Base-by-base conservation (phyloP, 805 yeast genomes). In the Candida silvicultrix region DNA sequence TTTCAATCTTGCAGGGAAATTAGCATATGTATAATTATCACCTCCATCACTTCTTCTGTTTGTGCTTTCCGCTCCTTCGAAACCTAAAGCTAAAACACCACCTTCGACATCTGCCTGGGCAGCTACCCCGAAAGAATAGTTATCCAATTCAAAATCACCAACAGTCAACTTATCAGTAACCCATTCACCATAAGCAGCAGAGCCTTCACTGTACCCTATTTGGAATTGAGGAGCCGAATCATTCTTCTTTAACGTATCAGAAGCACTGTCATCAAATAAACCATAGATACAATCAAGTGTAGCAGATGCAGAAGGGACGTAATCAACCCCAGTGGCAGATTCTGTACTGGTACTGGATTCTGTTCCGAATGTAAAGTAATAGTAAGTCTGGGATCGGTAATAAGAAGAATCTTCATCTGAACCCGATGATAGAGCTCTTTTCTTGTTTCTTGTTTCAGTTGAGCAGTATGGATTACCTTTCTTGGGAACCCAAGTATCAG, bases 51-150 rank as follows among this genome's bases (percentile, higher is more conserved):
- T 41, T 20, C 68, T 68, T 1, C 74, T 57, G 49, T 69, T 68
- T 1, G 92, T 84, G 4, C 78, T 70, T 63, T 89, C 96, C 45
- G 85, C 70, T 14, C 80, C 85, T 5, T 77, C 66, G 43, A 85
- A 69, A 11, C 94, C 92, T 50, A 86, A 78, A 23, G 90, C 89
- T 38, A 86, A 64, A 22, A 87, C 92, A 46, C 95, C 92, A 40
- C 64, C 64, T 9, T 78, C 62, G 4, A 90, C 80, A 49, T 80
- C 78, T 2, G 88, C 77, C 32, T 64, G 62, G 57, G 79, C 78
- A 3, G 86, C 95, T 21, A 89, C 79, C 2, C 95, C 97, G 62
- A 89, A 75, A 5, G 88, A 78, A 28, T 85, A 65, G 46, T 70
- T 66, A 0, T 68, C 57, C 14, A 88, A 71, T 4, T 75, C 68